Evolutionary conservation across 805 yeast genomes (phyloP).

Genomic region (Priceomyces medius): DNA sequence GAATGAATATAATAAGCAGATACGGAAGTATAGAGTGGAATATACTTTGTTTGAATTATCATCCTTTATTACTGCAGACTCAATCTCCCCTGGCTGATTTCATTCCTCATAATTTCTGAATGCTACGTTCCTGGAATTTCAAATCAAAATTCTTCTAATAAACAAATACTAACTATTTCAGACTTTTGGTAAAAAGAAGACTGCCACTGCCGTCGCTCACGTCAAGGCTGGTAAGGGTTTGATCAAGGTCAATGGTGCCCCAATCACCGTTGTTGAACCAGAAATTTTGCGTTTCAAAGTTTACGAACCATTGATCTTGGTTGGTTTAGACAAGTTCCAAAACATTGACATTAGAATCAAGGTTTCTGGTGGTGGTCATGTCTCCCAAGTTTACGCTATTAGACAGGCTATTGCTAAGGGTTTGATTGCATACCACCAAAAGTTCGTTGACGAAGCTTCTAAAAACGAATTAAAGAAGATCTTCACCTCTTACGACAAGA

Average conservation of each 20-base stretch:
- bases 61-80: too few species aligned
- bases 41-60: too few species aligned
- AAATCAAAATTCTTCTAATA: too few species aligned
- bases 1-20: too few species aligned
- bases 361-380: constrained; percentile 99
- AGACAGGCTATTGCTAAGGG: constrained; percentile 99
- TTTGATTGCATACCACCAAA: constrained; percentile 98
- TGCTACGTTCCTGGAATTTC: too few species aligned
- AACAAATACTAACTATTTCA: constrained; percentile 36
- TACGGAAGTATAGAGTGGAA: too few species aligned
- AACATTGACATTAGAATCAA: constrained; percentile 98
- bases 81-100: too few species aligned
- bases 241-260: constrained; percentile 98
- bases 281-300: constrained; percentile 99
- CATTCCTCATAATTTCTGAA: too few species aligned
- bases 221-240: constrained; percentile 99
- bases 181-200: constrained; percentile 99
- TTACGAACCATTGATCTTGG: constrained; percentile 98
- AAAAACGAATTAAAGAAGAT: constrained; percentile 99
- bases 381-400: constrained; percentile 99
- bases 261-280: constrained; percentile 98
- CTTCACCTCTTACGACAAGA: constrained; percentile 97
- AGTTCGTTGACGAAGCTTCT: constrained; percentile 98
- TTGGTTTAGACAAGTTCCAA: constrained; percentile 98
- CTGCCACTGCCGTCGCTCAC: constrained; percentile 99